Percentiles rank a stretch among this genome's conserved stretches.
Conservation (phyloP, 2,329 filamentous ascomycete genomes). For the Pseudocercospora macadamiae region DNA sequence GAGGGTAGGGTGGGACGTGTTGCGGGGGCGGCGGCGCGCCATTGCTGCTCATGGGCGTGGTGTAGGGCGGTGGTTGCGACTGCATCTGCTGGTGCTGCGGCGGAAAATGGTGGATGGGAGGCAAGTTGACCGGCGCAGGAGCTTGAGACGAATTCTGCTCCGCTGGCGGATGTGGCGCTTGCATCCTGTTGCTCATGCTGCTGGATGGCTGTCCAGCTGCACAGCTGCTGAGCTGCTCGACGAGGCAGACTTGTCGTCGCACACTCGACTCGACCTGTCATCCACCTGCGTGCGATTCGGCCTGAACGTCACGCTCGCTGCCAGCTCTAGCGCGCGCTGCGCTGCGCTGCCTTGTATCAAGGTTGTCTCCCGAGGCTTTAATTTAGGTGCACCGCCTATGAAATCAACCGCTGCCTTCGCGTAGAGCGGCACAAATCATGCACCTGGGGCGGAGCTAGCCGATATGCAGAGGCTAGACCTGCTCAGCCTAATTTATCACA, state of each 20-base stretch:
- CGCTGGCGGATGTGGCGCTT: slow-evolving; percentile 17
- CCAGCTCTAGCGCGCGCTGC: slow-evolving; percentile 4
- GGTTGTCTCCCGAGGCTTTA: slow-evolving; percentile 3
- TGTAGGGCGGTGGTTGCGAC: slow-evolving; percentile 30
- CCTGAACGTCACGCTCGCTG: slow-evolving; percentile 7
- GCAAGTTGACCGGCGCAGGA: slow-evolving; percentile 20
- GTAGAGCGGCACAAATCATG: not conserved
- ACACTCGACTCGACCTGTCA: not conserved
- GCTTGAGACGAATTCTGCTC: slow-evolving; percentile 17
- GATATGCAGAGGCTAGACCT: not conserved
- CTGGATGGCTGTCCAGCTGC: not conserved
- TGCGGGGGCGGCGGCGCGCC: slow-evolving; percentile 21
- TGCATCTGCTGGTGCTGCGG: slow-evolving; percentile 26
- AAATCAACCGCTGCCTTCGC: not conserved
- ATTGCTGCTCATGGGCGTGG: slow-evolving; percentile 25
- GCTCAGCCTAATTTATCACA: not conserved
- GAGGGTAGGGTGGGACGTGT: slow-evolving; percentile 30
- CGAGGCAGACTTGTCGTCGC: not conserved
- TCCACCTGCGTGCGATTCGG: not conserved
- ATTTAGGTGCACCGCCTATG: slow-evolving; percentile 2
- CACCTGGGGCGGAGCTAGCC: not conserved
- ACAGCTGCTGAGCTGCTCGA: not conserved
- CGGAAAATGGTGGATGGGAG: slow-evolving; percentile 34
- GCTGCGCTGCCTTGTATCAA: slow-evolving; percentile 6
- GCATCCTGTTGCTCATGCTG: slow-evolving; percentile 12